Evolutionary conservation across 2,329 filamentous ascomycete species (phyloP).

Genomic region (Karstenula rhodostoma): DNA sequence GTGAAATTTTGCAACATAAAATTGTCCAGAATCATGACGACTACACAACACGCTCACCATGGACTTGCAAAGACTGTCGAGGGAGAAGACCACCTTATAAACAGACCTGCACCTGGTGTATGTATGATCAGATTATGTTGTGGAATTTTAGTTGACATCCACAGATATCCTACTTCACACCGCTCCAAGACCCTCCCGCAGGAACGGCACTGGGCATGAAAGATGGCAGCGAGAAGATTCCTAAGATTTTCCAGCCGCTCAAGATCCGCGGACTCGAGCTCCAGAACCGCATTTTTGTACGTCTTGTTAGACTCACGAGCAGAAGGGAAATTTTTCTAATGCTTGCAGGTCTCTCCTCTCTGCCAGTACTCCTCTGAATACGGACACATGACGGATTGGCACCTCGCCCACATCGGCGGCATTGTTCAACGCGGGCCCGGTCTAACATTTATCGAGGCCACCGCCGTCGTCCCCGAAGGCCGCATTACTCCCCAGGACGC

Average conservation of each 20-base stretch:
- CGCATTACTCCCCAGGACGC: conserved; percentile 82
- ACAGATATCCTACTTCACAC: conserved; percentile 58
- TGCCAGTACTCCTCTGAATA: conserved; percentile 74
- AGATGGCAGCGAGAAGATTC: conserved; percentile 59
- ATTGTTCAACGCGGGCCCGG: conserved; percentile 79
- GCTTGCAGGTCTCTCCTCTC: conserved; percentile 63
- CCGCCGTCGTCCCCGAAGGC: conserved; percentile 76
- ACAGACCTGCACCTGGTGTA: conserved; percentile 54
- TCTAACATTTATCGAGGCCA: conserved; percentile 80
- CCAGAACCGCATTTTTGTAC: conserved; percentile 71
- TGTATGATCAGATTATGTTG: conserved; percentile 11
- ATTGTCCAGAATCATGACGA: conserved; percentile 26
- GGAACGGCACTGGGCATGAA: conserved; percentile 58
- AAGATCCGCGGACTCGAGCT: conserved; percentile 67
- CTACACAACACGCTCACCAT: conserved; percentile 43
- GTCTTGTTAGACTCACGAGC: conserved; percentile 25
- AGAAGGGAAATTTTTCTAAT: neutral
- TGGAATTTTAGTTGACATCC: conserved; percentile 16
- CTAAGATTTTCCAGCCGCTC: conserved; percentile 67
- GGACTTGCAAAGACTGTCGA: conserved; percentile 39
- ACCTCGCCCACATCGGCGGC: conserved; percentile 82
- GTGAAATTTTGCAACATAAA: conserved; percentile 10
- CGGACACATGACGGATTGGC: conserved; percentile 81
- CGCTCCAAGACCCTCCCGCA: conserved; percentile 55
- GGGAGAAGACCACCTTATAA: conserved; percentile 47